Base-by-base conservation (phyloP, 192 early-diverging fungal species). In the Phycomyces blakesleeanus region DNA sequence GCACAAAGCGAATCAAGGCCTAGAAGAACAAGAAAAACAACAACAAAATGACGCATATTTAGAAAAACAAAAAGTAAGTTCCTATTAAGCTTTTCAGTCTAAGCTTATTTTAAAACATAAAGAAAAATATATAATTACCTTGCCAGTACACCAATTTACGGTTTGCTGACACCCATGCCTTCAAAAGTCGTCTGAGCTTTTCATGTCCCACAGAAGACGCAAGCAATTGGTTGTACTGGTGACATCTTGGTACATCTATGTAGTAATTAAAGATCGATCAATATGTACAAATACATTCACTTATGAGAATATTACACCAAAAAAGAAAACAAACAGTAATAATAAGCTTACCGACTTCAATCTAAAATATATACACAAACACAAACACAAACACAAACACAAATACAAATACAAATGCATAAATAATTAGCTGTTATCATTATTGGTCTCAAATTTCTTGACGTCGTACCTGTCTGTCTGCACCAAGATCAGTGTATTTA, bases 61-160 rank as follows among this genome's bases (percentile, higher is more conserved):
- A 16, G 26, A n/a, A n/a, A n/a, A n/a, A 4, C 38, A 18, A n/a
- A 40, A 59, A 29, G 54, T n/a, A 3, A 58, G 22, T 55, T 49
- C n/a, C n/a, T n/a, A n/a, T n/a, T n/a, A n/a, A n/a, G n/a, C n/a
- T n/a, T n/a, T n/a, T n/a, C n/a, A n/a, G n/a, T n/a, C n/a, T n/a
- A n/a, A n/a, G n/a, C n/a, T n/a, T n/a, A n/a, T n/a, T n/a, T n/a
- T n/a, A n/a, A n/a, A n/a, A n/a, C n/a, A n/a, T n/a, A n/a, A n/a
- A n/a, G n/a, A n/a, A n/a, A n/a, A n/a, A n/a, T n/a, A n/a, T n/a
- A n/a, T n/a, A n/a, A n/a, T n/a, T 71, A 83, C 85, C 91, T 83
- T 93, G 91, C 91, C 91, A 93, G 67, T 93, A 93, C 16, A 91
- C 91, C 16, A 75, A 51, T 41, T 85, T 68, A 5, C 68, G 75